phyloP scores from a whole-genome alignment of 768 basidiomycete species.

The Termitomyces sp. region DNA sequence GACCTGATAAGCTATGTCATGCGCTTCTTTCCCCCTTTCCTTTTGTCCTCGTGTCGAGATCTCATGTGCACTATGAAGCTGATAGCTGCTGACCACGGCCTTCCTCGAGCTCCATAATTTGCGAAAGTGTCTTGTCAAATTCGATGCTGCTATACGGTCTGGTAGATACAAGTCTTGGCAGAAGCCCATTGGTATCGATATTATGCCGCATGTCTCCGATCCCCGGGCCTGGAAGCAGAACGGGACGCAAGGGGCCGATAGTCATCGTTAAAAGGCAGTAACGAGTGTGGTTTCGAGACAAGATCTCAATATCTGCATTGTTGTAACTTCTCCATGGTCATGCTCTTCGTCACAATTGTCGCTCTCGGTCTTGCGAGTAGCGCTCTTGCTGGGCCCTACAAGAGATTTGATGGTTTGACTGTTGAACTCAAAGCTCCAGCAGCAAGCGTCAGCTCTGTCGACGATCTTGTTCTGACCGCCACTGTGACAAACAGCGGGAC shows the following conservation, averaged over 20 bases:
- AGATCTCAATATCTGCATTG: background rate
- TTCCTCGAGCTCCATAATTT: background rate
- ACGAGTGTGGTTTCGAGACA: background rate
- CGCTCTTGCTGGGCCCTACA: slow-evolving; percentile 29
- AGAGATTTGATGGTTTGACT: slow-evolving; percentile 26
- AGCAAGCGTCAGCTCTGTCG: slow-evolving; percentile 30
- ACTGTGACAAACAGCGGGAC: slow-evolving; percentile 38
- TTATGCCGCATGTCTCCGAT: background rate
- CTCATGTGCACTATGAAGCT: background rate
- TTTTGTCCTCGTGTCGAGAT: background rate
- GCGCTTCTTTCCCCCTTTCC: background rate
- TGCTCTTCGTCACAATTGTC: slow-evolving; percentile 26
- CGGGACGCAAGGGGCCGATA: background rate
- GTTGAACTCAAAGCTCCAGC: slow-evolving; percentile 27
- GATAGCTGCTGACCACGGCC: background rate
- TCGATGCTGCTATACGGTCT: too few relatives aligned
- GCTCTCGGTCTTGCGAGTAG: slow-evolving; percentile 23
- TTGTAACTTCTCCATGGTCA: slow-evolving; percentile 5
- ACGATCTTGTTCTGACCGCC: slow-evolving; percentile 37
- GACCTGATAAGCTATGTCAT: background rate
- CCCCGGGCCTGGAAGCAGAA: background rate
- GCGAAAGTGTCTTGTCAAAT: too few relatives aligned
- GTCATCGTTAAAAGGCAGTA: background rate
- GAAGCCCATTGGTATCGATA: too few relatives aligned
- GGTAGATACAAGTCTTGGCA: too few relatives aligned